phyloP scores from a whole-genome alignment of 2,329 filamentous ascomycete genomes.

The Leptosphaerulina australis region DNA sequence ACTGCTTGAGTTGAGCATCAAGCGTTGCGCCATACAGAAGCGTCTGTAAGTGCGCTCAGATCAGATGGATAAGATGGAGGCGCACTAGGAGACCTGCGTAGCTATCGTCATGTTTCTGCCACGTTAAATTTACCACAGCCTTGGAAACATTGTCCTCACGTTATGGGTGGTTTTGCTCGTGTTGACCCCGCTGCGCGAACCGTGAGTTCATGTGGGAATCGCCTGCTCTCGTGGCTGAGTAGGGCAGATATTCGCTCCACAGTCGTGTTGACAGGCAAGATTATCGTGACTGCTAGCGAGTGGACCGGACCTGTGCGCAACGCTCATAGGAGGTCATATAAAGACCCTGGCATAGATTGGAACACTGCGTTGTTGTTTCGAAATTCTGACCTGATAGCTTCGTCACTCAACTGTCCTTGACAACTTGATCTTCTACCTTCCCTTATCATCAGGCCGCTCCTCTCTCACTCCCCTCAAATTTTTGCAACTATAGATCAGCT shows the following conservation, averaged over 20 bases:
- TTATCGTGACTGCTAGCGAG: conserved; percentile 18
- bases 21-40: conserved; percentile 1
- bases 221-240: conserved; percentile 17
- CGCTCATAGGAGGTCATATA: conserved; percentile 23
- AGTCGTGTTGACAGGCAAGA: conserved; percentile 15
- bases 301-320: conserved; percentile 21
- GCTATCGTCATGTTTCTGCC: conserved; percentile 3
- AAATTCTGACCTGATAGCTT: conserved; percentile 21
- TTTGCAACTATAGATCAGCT: conserved; percentile 8
- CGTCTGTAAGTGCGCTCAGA: background rate
- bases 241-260: conserved; percentile 18
- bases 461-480: background rate
- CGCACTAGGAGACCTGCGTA: conserved; percentile 1
- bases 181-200: conserved; percentile 16
- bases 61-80: conserved; percentile 8
- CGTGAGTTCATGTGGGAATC: conserved; percentile 10
- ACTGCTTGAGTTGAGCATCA: background rate
- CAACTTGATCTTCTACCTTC: background rate
- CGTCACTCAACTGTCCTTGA: conserved; percentile 7
- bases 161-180: conserved; percentile 9
- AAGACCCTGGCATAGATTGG: conserved; percentile 22
- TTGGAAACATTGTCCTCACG: background rate
- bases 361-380: conserved; percentile 23
- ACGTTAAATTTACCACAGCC: conserved; percentile 6
- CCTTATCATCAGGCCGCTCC: conserved; percentile 9